Base-by-base conservation (phyloP, 768 basidiomycete genomes). In the Tricholoma hemisulphureum region DNA sequence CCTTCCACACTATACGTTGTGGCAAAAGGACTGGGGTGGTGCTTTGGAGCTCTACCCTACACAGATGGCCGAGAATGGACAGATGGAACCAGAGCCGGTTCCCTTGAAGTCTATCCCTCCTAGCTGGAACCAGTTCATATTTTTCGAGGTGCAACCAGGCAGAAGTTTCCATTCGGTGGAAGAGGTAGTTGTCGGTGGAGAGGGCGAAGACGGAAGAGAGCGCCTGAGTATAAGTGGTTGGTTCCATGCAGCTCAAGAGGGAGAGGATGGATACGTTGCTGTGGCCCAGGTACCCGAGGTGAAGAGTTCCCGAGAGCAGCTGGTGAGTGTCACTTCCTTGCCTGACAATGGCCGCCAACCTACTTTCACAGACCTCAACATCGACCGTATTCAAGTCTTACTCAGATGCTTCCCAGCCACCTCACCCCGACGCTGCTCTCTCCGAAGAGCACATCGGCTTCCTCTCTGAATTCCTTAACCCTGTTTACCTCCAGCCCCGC, bases 91-190 rank as follows among this genome's bases (percentile, higher is more conserved):
- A 1, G 80, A 84, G 41, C 64, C 79, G 11, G 72, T 83, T 0
- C 92, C 92, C 0, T 71, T 75, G 43, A 92, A 86, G 69, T 75
- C 74, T 61, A 84, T 93, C 43, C 84, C 87, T 2, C 91, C 92
- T 6, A 86, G 84, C 65, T 93, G 92, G 92, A 93, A 93, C 67
- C 91, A 93, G 70, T 92, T 93, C 61, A 80, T 93, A 29, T 87
- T 92, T 67, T 93, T 91, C 65, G 85, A 88, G 65, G 95, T 97
- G n/a, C 93, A 96, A 72, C 96, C 96, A 0, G 95, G 96, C 0
- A 78, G 81, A 70, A 97, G 95, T 66, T 98, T 98, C 75, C 96
- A 98, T 71, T 91, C 94, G 0, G 96, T 98, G 4, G 91, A 98
- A 67, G 96, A 98, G 70, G 96, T 98, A 29, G 85, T 96, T n/a